Conservation (phyloP, 306 rosid genomes). For the Acacia crassicarpa region DNA sequence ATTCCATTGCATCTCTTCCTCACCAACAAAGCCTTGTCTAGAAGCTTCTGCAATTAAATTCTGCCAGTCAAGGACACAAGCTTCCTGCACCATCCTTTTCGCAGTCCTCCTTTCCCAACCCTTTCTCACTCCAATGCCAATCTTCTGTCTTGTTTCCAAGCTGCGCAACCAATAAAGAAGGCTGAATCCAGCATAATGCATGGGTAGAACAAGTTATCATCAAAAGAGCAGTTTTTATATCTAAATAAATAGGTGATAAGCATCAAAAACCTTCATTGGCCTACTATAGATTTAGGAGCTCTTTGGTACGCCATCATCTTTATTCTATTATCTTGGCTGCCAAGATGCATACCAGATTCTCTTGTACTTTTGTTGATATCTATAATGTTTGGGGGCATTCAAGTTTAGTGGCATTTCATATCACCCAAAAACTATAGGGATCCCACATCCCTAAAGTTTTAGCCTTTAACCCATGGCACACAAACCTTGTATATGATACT, state of each 20-base stretch:
- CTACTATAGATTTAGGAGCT: background rate
- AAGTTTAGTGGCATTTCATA: background rate
- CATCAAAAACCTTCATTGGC: background rate
- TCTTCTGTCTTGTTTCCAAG: slow-evolving; percentile 70
- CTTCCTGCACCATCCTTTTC: slow-evolving; percentile 62
- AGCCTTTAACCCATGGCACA: background rate
- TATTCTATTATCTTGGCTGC: background rate
- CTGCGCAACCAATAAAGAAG: slow-evolving; percentile 51
- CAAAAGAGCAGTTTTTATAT: slow-evolving; percentile 15
- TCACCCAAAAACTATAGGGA: background rate
- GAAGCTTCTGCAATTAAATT: slow-evolving; percentile 85
- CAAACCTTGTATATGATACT: background rate
- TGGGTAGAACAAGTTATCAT: slow-evolving; percentile 12
- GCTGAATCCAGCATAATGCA: slow-evolving; percentile 2
- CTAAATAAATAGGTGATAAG: background rate
- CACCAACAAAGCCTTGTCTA: slow-evolving; percentile 67
- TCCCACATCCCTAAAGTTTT: background rate
- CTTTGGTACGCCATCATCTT: background rate
- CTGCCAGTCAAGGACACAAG: slow-evolving; percentile 78
- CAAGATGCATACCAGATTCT: background rate
- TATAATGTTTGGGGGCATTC: background rate
- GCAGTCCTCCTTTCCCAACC: slow-evolving; percentile 72
- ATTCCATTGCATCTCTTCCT: slow-evolving; percentile 86
- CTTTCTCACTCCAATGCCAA: slow-evolving; percentile 69
- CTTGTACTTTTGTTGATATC: background rate